Evolutionary conservation across 345 rosid species (phyloP).

Genomic region (Syzygium aromaticum): DNA sequence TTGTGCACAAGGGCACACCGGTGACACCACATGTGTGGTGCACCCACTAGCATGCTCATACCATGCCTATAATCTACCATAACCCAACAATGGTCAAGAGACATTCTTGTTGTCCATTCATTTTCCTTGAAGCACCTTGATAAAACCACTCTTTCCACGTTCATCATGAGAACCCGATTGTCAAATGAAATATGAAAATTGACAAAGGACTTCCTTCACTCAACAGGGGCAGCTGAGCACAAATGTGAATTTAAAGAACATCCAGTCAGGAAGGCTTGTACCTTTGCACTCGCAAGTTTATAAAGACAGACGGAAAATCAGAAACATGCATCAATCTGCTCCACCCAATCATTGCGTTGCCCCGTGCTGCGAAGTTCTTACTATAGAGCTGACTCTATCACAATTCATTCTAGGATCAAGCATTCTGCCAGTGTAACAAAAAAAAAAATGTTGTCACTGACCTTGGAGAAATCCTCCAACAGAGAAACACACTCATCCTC

Average conservation of each 20-base stretch:
- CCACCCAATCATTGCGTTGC: not conserved
- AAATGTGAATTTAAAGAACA: not conserved
- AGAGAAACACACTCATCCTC: constrained; percentile 70
- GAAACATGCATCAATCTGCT: not conserved
- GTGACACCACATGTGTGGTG: not conserved
- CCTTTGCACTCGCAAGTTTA: not conserved
- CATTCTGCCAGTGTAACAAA: not conserved
- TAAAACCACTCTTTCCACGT: not conserved
- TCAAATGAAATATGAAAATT: not conserved
- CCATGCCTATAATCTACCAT: not conserved
- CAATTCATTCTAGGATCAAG: not conserved
- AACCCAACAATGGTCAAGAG: not conserved
- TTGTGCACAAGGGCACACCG: not conserved
- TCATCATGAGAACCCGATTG: not conserved
- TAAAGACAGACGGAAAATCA: not conserved
- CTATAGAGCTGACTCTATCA: not conserved
- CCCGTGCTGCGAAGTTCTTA: not conserved
- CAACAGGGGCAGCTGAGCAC: not conserved
- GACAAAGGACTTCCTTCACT: not conserved
- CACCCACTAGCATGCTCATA: not conserved
- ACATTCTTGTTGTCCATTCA: not conserved
- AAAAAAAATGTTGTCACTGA: constrained; percentile 8
- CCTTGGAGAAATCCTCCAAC: constrained; percentile 48
- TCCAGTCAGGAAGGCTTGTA: not conserved
- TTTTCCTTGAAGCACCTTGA: not conserved